Evolutionary conservation across 441 rosid genomes (phyloP), one percentile per base, ranked within the genome.

Genomic region (Gossypium lobatum): DNA sequence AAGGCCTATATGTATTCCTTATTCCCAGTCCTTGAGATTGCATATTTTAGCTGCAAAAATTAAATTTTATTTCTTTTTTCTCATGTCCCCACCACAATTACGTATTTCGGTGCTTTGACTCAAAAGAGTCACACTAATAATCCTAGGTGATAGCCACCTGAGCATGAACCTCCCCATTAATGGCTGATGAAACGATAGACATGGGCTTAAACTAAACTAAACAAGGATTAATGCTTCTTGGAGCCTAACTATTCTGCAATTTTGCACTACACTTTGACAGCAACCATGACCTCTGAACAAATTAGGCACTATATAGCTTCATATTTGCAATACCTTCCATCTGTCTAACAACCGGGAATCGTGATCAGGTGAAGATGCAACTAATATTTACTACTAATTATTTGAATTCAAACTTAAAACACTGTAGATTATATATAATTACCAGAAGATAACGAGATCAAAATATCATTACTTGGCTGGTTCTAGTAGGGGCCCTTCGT

Each of bases 401-500:
- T 18, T 17, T 18, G 63, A 31, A 64, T 73, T 58, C 45, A 73
- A 57, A 57, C 62, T 57, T 57, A 4, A 14, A 50, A 63, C 69
- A 37, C 57, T 73, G 55, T 65, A 71, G 79, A 45, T 42, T 42
- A 42, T 46, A 76, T 76, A 64, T 75, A 70, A 73, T 67, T 68
- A 42, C 64, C 59, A 17, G 52, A 65, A n/a, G 61, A 68, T 16
- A 28, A 14, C 26, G 76, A 55, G 39, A 71, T 70, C 74, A 57
- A 55, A 55, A 62, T 63, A 73, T 73, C 72, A 64, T 70, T 63
- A 73, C 75, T 71, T 55, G 82, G 83, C 83, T 78, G 82, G 83
- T 82, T 78, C 75, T 80, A 80, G 77, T 78, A 78, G 76, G 81
- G 78, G 80, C 77, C 46, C 57, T 73, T 26, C 80, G 59, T 68